Evolutionary conservation across 192 early-diverging fungal species (phyloP).

Genomic region (Chytriomyces confervae): DNA sequence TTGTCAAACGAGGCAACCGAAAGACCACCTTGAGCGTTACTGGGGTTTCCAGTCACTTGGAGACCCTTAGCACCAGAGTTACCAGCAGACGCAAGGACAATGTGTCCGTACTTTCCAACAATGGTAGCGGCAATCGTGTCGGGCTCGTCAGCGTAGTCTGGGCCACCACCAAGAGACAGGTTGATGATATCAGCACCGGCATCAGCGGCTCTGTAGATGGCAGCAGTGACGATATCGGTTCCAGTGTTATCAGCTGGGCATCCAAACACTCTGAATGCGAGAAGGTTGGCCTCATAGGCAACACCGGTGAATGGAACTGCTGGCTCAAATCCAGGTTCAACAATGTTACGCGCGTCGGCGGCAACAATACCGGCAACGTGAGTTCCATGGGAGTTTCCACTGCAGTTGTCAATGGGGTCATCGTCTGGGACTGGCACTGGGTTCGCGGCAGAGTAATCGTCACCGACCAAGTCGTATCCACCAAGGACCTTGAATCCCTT

Average conservation of each 20-base stretch:
- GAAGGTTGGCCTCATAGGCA: slow-evolving; percentile 81
- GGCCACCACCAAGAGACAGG: slow-evolving; percentile 77
- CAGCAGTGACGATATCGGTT: slow-evolving; percentile 70
- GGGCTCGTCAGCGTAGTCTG: slow-evolving; percentile 65
- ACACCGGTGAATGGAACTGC: slow-evolving; percentile 64
- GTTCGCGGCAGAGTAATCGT: slow-evolving; percentile 35
- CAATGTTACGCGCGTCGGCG: slow-evolving; percentile 40
- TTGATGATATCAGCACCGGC: not conserved
- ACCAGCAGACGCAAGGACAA: slow-evolving; percentile 69
- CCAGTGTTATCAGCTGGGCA: slow-evolving; percentile 61
- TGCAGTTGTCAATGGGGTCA: slow-evolving; percentile 56
- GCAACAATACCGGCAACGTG: slow-evolving; percentile 58
- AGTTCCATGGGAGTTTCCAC: slow-evolving; percentile 52
- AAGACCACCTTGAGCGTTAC: slow-evolving; percentile 20
- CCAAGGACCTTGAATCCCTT: slow-evolving; percentile 42
- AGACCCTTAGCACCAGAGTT: slow-evolving; percentile 74
- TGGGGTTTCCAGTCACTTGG: slow-evolving; percentile 48
- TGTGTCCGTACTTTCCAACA: slow-evolving; percentile 47
- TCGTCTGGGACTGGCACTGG: slow-evolving; percentile 32
- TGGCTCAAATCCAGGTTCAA: slow-evolving; percentile 1
- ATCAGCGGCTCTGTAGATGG: not conserved
- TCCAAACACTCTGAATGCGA: slow-evolving; percentile 72
- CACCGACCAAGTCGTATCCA: slow-evolving; percentile 54
- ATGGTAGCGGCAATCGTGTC: slow-evolving; percentile 63
- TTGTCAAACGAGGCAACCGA: slow-evolving; percentile 33